Base-by-base conservation (phyloP, 1,284 basidiomycete genomes). In the Trametes sp. region DNA sequence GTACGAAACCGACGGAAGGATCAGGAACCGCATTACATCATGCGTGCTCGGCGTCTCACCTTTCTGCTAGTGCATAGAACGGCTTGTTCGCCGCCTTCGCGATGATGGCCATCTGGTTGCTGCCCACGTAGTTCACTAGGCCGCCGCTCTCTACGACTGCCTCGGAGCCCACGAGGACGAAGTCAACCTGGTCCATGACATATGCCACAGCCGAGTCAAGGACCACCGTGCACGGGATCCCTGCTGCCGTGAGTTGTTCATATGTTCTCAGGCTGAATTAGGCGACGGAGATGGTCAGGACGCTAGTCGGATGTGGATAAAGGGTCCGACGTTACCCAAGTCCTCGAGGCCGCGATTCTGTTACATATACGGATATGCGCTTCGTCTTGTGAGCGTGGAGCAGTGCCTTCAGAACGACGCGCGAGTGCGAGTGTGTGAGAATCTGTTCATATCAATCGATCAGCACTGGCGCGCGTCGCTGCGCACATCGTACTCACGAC, bases 131-230 rank as follows among this genome's bases (percentile, higher is more conserved):
- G 73, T 95, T 95, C 68, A 96, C 87, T 63, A 95, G 80, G 11
- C 94, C 94, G 50, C 93, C 96, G 68, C 92, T 94, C 77, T 98
- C 96, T 2, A 97, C 95, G 16, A 99, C 96, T 7, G 96, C 97
- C 80, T 99, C 97, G 26, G 95, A 96, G 10, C 97, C 97, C 26
- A 98, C 95, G 44, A 99, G 86, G 50, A 97, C 94, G 72, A 98
- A 90, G 77, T 99, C 95, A 19, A 80, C 80, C 63, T 94, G 92
- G 69, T 97, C 94, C 92, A 99, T 98, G 66, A 95, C 89, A 80
- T 98, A 99, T 23, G 95, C 95, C 5, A 98, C 96, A 1, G 97
- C 96, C 10, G 95, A 95, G 78, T 99, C 98, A 59, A 99, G 85
- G 10, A 99, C 90, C 59, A 99, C 91, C 1, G 94, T 95, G 77